Evolutionary conservation across 306 rosid species (phyloP).

Genomic region (Hylodesmum podocarpum): DNA sequence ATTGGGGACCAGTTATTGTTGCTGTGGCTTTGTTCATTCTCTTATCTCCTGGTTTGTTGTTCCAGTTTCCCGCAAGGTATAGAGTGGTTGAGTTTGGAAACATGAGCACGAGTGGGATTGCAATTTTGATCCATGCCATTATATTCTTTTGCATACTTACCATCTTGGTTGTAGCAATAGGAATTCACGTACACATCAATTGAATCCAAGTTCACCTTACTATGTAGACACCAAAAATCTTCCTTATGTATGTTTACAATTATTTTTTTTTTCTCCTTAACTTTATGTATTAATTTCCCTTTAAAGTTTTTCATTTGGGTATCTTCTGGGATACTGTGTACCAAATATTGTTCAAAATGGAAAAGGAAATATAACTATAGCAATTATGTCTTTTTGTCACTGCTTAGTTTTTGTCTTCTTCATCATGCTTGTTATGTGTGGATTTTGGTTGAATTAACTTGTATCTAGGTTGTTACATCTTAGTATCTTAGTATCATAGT

Average conservation of each 20-base stretch:
- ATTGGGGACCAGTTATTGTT: slow-evolving; percentile 91
- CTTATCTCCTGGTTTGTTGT: slow-evolving; percentile 84
- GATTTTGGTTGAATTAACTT: not conserved
- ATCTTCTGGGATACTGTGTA: slow-evolving; percentile 19
- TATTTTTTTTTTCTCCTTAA: not conserved
- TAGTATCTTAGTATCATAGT: no score
- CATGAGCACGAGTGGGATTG: slow-evolving; percentile 93
- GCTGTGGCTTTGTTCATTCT: slow-evolving; percentile 83
- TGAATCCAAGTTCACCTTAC: slow-evolving; percentile 24
- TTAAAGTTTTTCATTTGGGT: not conserved
- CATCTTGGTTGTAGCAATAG: slow-evolving; percentile 76
- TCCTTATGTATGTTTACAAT: not conserved
- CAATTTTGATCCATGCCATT: slow-evolving; percentile 88
- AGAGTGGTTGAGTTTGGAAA: slow-evolving; percentile 89
- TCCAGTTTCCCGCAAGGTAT: slow-evolving; percentile 77
- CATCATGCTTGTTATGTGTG: not conserved
- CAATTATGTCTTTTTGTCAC: slow-evolving; percentile 21
- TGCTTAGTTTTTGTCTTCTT: not conserved
- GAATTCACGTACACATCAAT: slow-evolving; percentile 78
- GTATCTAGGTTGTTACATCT: not conserved
- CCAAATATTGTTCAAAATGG: slow-evolving; percentile 8
- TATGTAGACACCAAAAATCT: not conserved
- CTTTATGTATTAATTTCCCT: not conserved
- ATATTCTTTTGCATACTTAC: slow-evolving; percentile 81
- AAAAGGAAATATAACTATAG: slow-evolving; percentile 9